Evolutionary conservation across 2,329 filamentous ascomycete genomes (phyloP).

Genomic region (Tolypocladium tundrense): DNA sequence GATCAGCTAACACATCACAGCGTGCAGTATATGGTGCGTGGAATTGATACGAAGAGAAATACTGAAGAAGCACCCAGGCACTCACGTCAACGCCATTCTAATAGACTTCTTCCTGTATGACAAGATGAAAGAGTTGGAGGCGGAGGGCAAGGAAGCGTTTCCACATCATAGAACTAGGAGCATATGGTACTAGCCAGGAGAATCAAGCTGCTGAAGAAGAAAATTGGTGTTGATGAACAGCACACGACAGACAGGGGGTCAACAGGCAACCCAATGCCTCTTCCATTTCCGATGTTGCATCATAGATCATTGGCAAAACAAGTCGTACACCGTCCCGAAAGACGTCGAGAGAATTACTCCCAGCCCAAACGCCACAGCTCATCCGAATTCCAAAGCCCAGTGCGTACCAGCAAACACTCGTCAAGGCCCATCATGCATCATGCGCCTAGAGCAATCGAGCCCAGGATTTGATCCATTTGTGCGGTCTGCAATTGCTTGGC

Average conservation of each 20-base stretch:
- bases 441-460: slow-evolving; percentile 33
- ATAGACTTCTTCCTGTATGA: slow-evolving; percentile 98
- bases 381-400: slow-evolving; percentile 6
- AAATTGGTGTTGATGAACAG: neutral
- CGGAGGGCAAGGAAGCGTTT: slow-evolving; percentile 39
- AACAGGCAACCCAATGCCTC: neutral
- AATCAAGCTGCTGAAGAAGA: neutral
- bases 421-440: slow-evolving; percentile 6
- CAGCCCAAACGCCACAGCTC: slow-evolving; percentile 10
- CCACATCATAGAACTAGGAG: slow-evolving; percentile 86
- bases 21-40: slow-evolving; percentile 92
- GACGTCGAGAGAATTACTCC: neutral
- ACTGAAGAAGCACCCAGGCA: slow-evolving; percentile 56
- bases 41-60: slow-evolving; percentile 84
- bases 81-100: slow-evolving; percentile 72
- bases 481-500: slow-evolving; percentile 51
- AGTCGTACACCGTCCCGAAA: neutral
- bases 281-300: neutral
- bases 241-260: neutral
- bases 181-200: slow-evolving; percentile 68
- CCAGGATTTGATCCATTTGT: slow-evolving; percentile 61
- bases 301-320: neutral
- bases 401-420: neutral
- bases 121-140: slow-evolving; percentile 77
- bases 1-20: slow-evolving; percentile 24